Evolutionary conservation across 257 asterid species (phyloP), one percentile per base, ranked within the genome.

Genomic region (Agastache rugosa): DNA sequence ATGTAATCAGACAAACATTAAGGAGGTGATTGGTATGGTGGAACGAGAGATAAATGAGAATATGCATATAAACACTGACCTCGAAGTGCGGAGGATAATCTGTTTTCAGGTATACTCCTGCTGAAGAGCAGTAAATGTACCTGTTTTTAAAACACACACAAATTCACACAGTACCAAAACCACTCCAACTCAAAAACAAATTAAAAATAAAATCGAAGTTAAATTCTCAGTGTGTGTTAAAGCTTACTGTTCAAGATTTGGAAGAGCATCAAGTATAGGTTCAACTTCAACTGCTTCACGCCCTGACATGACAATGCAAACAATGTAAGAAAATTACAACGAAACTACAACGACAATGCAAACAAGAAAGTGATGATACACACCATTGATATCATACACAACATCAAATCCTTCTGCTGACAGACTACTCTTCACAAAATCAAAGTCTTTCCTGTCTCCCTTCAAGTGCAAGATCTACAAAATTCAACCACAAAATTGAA

Each of bases 211-310:
- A 12, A 12, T 8, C 3, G 23, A 3, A 1, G 19, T 19, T 16
- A 10, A 39, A 39, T 39, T 39, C 12, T 39, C 3, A 39, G 1
- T 1, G 6, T 61, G 16, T 16, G 37, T 29, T 12, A 20, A 58
- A 22, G 66, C 83, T 90, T 87, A 95, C 99, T 95, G 99, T 77
- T 92, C 97, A 5, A 95, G 86, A 69, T 89, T 95, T 41, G 99
- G 98, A 61, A 95, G 80, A 71, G 93, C 99, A 27, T 92, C 99
- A 77, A 95, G 74, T 45, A 92, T 90, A 22, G 99, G 97, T 72
- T 83, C 96, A 51, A 89, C 97, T 88, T 95, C 99, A 25, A 45
- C 90, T 3, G 99, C 99, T 82, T 95, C 99, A 15, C 97, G 98
- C 3, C 97, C 97, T 92, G 89, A 66, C 41, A 75, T 10, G 72